Evolutionary conservation across 495 filamentous ascomycete genomes (phyloP).

Genomic region (Penicillium pulvis): DNA sequence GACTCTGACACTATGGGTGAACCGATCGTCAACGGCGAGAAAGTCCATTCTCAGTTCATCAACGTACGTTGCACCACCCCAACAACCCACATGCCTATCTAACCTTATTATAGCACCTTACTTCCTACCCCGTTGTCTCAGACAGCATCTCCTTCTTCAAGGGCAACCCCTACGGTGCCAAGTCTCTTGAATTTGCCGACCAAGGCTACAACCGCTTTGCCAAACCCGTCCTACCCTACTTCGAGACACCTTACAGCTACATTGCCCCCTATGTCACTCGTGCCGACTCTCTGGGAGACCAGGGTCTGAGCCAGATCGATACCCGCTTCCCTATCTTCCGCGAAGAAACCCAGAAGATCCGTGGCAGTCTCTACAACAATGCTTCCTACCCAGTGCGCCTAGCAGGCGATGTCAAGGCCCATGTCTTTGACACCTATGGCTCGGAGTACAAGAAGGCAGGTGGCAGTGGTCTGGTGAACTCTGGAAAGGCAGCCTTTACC

Average conservation of each 20-base stretch:
- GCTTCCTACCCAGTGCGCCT: conserved; percentile 67
- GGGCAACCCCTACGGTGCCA: conserved; percentile 75
- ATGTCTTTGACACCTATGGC: conserved; percentile 71
- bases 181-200: conserved; percentile 71
- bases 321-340: conserved; percentile 81
- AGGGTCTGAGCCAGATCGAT: conserved; percentile 73
- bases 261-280: conserved; percentile 80
- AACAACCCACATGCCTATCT: conserved; percentile 10
- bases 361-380: conserved; percentile 62
- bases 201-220: conserved; percentile 66
- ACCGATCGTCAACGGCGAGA: conserved; percentile 66
- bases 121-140: conserved; percentile 80
- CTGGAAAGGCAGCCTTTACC: conserved; percentile 72
- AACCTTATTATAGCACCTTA: conserved; percentile 64
- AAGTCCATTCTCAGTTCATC: conserved; percentile 65
- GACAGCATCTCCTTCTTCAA: conserved; percentile 79
- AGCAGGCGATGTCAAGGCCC: conserved; percentile 69
- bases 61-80: conserved; percentile 50
- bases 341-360: conserved; percentile 79
- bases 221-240: conserved; percentile 75
- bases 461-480: conserved; percentile 65
- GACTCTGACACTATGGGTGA: conserved; percentile 46
- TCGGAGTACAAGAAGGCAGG: conserved; percentile 77
- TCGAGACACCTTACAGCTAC: conserved; percentile 73
- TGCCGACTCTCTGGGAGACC: conserved; percentile 78